Evolutionary conservation across 2,329 filamentous ascomycete species (phyloP), one percentile per base, ranked within the genome.

Genomic region (Amphichorda felina): DNA sequence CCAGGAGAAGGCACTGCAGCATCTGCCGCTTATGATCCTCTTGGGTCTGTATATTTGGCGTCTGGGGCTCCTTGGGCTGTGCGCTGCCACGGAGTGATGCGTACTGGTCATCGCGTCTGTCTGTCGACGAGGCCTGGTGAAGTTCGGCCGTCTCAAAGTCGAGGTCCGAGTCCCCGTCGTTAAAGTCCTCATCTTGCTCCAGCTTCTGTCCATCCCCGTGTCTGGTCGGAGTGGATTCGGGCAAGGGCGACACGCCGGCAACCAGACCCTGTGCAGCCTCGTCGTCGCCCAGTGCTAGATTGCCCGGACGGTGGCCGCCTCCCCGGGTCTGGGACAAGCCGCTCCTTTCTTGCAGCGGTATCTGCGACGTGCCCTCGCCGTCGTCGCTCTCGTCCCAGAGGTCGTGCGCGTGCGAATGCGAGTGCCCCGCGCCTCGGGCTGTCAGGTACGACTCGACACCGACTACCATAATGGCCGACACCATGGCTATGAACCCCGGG

Each of bases 381-480:
- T 49, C 53, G 22, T 64, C 61, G 13, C 64, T 60, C 4, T 66
- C 63, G 24, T 70, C 66, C 59, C 66, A 71, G 24, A 56, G 55
- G 9, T 51, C 51, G 37, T 62, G 63, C 22, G 61, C 54, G 43
- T 78, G 74, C 2, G 70, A 67, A 47, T 79, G 71, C 2, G 70
- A 71, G 47, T 76, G 75, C 2, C 72, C 66, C 2, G 75, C 76
- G 30, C 75, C 75, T 37, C 74, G 60, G 2, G 79, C 82, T 0
- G 86, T 87, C 45, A 96, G 79, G 54, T 87, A 86, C 61, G 91
- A 94, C 56, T 96, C 89, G 35, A 95, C 71, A 2, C 76, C 73
- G 6, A 94, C 84, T 3, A 95, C 87, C 4, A 82, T 63, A 40
- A 94, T 68, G n/a, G 85, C 82, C 9, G 82, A 78, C 8, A 78